These are phyloP conservation scores for Sporothrix schenckii DNA, from an alignment of 2,329 filamentous ascomycete genomes.

Conservation along the genomic window DNA sequence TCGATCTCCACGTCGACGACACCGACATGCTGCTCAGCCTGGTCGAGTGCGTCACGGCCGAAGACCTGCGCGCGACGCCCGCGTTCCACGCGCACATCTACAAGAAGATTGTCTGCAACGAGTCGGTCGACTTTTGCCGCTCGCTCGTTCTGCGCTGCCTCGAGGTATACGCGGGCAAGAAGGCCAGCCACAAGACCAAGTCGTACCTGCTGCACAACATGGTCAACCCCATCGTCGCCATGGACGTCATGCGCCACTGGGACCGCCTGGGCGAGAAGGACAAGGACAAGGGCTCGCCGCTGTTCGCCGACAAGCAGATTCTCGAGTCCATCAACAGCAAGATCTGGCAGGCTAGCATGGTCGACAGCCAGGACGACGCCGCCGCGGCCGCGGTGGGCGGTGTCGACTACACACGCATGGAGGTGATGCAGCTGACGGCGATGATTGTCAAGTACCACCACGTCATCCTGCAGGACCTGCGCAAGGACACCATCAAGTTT, in stretches of 20 bases:
- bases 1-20: constrained; percentile 73
- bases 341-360: constrained; percentile 88
- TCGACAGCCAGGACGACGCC: constrained; percentile 76
- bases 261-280: constrained; percentile 56
- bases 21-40: constrained; percentile 82
- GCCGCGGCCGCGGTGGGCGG: constrained; percentile 74
- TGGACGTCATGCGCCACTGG: constrained; percentile 90
- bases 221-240: constrained; percentile 93
- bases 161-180: constrained; percentile 79
- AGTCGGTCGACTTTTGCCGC: constrained; percentile 84
- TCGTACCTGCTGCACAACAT: constrained; percentile 89
- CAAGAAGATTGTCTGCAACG: constrained; percentile 76
- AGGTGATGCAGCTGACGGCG: constrained; percentile 90
- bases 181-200: constrained; percentile 84
- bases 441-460: constrained; percentile 95
- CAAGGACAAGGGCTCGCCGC: constrained; percentile 57
- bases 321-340: constrained; percentile 89
- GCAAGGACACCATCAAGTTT: constrained; percentile 99
- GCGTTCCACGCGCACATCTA: constrained; percentile 82
- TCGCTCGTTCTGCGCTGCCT: constrained; percentile 81
- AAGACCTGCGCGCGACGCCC: constrained; percentile 78
- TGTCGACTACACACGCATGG: constrained; percentile 94
- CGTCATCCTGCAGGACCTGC: constrained; percentile 80
- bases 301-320: constrained; percentile 79
- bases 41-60: constrained; percentile 79